Evolutionary conservation across 1,284 basidiomycete species (phyloP).

Genomic region (Moesziomyces sp.): DNA sequence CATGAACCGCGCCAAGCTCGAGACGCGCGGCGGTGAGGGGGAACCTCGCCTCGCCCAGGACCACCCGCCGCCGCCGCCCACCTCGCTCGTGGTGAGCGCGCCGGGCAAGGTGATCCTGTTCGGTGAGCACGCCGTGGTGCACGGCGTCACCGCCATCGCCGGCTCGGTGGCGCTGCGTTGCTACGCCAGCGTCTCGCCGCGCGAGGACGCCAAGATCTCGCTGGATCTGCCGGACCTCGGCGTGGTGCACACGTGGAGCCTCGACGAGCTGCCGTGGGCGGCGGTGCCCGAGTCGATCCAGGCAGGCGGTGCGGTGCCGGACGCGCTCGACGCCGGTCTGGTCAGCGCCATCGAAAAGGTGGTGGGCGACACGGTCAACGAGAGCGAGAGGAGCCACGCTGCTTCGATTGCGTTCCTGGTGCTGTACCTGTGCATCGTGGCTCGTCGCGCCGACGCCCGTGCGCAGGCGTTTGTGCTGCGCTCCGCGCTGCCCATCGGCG

Average conservation of each 20-base stretch:
- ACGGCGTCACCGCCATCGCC: conserved; percentile 95
- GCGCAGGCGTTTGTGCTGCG: conserved; percentile 84
- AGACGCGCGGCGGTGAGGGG: conserved; percentile 61
- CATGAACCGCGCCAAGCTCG: conserved; percentile 52
- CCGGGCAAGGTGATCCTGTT: conserved; percentile 99
- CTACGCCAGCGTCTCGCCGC: conserved; percentile 83
- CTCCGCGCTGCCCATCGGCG: conserved; percentile 96
- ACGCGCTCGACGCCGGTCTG: conserved; percentile 59
- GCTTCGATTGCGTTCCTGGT: conserved; percentile 90
- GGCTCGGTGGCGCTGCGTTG: conserved; percentile 94
- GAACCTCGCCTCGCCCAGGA: conserved; percentile 23
- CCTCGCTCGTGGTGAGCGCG: conserved; percentile 69
- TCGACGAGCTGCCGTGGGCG: conserved; percentile 85
- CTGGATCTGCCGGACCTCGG: conserved; percentile 85
- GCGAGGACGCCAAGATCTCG: conserved; percentile 79
- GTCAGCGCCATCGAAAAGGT: conserved; percentile 48
- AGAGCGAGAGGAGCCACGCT: conserved; percentile 69
- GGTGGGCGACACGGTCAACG: conserved; percentile 52
- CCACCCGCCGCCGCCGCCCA: conserved; percentile 42
- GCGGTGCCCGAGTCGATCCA: conserved; percentile 68
- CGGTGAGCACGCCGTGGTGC: conserved; percentile 98
- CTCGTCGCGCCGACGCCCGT: conserved; percentile 73
- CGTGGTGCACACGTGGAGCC: conserved; percentile 83
- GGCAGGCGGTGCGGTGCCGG: conserved; percentile 73
- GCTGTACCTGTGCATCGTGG: conserved; percentile 83